Percentiles rank a stretch among this genome's conserved stretches.
Evolutionary conservation across 805 yeast species (phyloP).

Genomic region (Candida manassasensis): DNA sequence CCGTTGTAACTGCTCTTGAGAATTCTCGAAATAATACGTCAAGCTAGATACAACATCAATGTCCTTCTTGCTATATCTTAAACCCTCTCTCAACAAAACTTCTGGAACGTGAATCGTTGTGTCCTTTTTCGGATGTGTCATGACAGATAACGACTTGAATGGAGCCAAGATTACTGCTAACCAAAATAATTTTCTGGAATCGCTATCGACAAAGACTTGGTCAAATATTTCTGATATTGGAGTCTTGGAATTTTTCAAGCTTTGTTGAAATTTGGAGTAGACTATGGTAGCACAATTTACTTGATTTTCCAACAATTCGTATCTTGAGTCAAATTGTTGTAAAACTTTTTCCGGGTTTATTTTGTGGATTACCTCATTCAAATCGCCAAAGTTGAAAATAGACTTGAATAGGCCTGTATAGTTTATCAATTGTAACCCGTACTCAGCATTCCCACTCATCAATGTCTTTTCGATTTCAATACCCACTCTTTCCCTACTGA

Average conservation of each 20-base stretch:
- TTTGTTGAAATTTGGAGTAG: conserved; percentile 15
- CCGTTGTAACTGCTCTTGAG: conserved; percentile 19
- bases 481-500: conserved; percentile 88
- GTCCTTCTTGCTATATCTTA: conserved; percentile 58
- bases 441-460: conserved; percentile 54
- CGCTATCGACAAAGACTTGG: background rate
- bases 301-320: conserved; percentile 9
- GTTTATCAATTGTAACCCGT: conserved; percentile 59
- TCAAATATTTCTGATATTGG: conserved; percentile 1
- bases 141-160: conserved; percentile 37
- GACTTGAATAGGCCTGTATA: conserved; percentile 51
- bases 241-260: conserved; percentile 1
- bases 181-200: conserved; percentile 35
- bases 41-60: conserved; percentile 48
- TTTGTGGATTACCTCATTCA: conserved; percentile 13
- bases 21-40: conserved; percentile 21
- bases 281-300: conserved; percentile 20
- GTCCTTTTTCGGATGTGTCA: conserved; percentile 35
- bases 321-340: conserved; percentile 5
- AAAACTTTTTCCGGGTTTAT: conserved; percentile 12
- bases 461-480: conserved; percentile 76
- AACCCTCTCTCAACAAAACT: conserved; percentile 59
- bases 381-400: conserved; percentile 44
- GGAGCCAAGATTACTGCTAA: conserved; percentile 47
- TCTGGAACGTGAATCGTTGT: conserved; percentile 39